Conservation (phyloP, 1,284 basidiomycete genomes). For the Ceratobasidium sp. region DNA sequence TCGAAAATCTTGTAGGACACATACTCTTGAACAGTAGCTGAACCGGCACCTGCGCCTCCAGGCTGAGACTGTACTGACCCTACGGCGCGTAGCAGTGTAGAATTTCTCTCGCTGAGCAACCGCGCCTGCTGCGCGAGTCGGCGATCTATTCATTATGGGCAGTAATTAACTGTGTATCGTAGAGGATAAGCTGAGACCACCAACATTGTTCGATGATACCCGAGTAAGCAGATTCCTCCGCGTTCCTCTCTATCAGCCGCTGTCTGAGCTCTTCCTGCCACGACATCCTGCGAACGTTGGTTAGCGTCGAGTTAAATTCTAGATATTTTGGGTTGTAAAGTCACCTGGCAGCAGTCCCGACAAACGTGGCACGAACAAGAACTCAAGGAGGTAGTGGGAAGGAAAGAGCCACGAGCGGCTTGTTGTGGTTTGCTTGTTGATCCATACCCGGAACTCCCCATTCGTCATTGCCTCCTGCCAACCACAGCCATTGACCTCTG, state of each 20-base stretch:
- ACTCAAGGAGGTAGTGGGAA: slow-evolving; percentile 35
- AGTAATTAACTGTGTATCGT: slow-evolving; percentile 3
- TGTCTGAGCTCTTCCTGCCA: slow-evolving; percentile 64
- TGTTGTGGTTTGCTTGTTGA: slow-evolving; percentile 39
- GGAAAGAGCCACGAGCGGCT: slow-evolving; percentile 44
- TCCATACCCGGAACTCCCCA: slow-evolving; percentile 20
- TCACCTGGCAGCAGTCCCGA: slow-evolving; percentile 71
- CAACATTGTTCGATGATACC: slow-evolving; percentile 90
- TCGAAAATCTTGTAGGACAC: neutral
- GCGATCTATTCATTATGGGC: slow-evolving; percentile 70
- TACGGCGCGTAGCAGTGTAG: slow-evolving; percentile 83
- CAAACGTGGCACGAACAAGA: slow-evolving; percentile 63
- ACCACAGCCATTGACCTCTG: slow-evolving; percentile 44
- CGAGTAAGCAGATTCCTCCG: slow-evolving; percentile 80
- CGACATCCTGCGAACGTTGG: slow-evolving; percentile 22
- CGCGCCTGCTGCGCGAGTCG: slow-evolving; percentile 90
- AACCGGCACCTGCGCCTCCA: slow-evolving; percentile 68
- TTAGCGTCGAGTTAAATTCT: neutral
- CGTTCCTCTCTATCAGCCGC: slow-evolving; percentile 82
- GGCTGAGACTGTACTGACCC: slow-evolving; percentile 76
- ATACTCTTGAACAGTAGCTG: slow-evolving; percentile 58
- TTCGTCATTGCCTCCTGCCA: slow-evolving; percentile 46
- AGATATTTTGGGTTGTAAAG: neutral
- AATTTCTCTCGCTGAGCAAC: slow-evolving; percentile 89
- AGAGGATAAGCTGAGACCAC: slow-evolving; percentile 53